Evolutionary conservation across 148 eudicot species (phyloP).

Genomic region (Drosera capensis): DNA sequence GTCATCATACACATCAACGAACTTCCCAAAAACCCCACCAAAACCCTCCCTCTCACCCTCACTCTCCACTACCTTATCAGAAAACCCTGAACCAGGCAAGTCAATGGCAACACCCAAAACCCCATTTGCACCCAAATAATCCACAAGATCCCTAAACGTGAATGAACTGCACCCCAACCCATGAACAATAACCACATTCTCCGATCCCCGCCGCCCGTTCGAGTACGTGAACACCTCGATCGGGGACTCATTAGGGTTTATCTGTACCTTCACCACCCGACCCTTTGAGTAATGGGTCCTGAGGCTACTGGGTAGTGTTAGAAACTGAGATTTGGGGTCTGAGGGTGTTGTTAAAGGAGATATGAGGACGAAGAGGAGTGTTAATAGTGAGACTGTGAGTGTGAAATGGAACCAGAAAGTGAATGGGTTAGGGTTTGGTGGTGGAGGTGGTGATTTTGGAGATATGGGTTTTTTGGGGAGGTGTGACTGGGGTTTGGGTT

Average conservation of each 20-base stretch:
- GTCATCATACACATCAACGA: constrained; percentile 49
- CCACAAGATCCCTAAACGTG: constrained; percentile 32
- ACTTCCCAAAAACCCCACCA: constrained; percentile 32
- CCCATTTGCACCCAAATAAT: constrained; percentile 34
- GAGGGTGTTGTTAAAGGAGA: constrained; percentile 30
- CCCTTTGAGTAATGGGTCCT: constrained; percentile 56
- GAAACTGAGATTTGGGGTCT: constrained; percentile 77
- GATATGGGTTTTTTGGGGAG: constrained; percentile 13
- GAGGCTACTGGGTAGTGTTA: constrained; percentile 43
- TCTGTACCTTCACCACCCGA: constrained; percentile 46
- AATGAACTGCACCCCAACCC: constrained; percentile 79
- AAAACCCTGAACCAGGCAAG: constrained; percentile 90
- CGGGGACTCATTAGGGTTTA: constrained; percentile 29
- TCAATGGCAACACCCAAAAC: constrained; percentile 52
- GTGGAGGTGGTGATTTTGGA: constrained; percentile 5
- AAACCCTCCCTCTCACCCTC: constrained; percentile 32
- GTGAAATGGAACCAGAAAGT: constrained; percentile 80
- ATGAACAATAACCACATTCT: constrained; percentile 48
- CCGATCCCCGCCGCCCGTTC: constrained; percentile 27
- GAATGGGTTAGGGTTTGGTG: constrained; percentile 37
- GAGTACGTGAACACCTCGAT: constrained; percentile 56
- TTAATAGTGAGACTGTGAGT: constrained; percentile 32
- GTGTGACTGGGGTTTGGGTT: constrained; percentile 15
- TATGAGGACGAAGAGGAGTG: constrained; percentile 36
- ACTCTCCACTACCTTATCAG: constrained; percentile 45